Evolutionary conservation across 192 early-diverging fungal species (phyloP), one percentile per base, ranked within the genome.

Genomic region (Hyaloraphidium curvatum): DNA sequence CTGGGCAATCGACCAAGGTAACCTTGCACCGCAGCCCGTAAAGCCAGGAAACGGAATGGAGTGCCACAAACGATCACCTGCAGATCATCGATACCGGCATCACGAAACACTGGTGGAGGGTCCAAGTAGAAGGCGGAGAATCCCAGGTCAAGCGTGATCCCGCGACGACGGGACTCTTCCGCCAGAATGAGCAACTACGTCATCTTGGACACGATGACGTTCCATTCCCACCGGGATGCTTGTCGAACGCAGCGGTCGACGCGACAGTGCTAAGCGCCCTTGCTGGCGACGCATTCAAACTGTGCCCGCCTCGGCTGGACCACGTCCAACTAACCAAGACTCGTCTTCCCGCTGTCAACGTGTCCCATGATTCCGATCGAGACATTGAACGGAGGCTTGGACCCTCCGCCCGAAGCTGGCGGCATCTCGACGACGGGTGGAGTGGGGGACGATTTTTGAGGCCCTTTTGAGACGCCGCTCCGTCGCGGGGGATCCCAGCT

Each of bases 201-300:
- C 17, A 19, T 11, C 7, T 5, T 25, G 43, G 14, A 48, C 7
- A 48, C 17, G 14, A 48, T n/a, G n/a, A n/a, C n/a, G n/a, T n/a
- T n/a, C n/a, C n/a, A n/a, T n/a, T 48, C 43, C 7, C 43, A 48
- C 43, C 43, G 23, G 43, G 43, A 48, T 48, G 11, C 25, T 48
- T 48, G 43, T 48, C 43, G 19, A 48, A 48, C 14, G 43, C 43
- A 7, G 43, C 43, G 7, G 43, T 48, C 7, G 43, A 48, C 43
- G 43, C 43, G 25, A 48, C 19, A 19, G 43, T 48, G 43, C 17
- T 22, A 19, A 48, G 43, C 7, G 43, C 43, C 43, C 25, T 48
- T 14, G 43, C 43, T 48, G 25, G 14, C 19, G 17, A 7, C 5
- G 25, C 14, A 48, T 11, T 37, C 9, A 11, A 37, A 11, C n/a